Evolutionary conservation across 1,139 yeast genomes (phyloP), one percentile per base, ranked within the genome.

Genomic region (Taphrina betulina): DNA sequence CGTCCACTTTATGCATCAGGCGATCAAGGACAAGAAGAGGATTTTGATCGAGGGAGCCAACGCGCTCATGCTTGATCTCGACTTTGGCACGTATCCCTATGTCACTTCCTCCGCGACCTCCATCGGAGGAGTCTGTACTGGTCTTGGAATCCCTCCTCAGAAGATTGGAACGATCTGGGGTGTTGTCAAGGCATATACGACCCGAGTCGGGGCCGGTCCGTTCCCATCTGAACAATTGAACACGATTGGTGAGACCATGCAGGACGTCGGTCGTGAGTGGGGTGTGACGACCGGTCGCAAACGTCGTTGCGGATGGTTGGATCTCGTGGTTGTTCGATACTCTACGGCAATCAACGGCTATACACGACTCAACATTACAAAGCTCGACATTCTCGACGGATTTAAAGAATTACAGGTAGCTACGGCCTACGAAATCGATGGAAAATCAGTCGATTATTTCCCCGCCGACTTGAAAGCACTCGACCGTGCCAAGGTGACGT

Each of bases 241-340:
- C 71, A 82, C 75, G 40, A 80, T 76, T 56, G 99, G 99, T 67
- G 95, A 85, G 68, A 80, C 82, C 63, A 78, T 92, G 68, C 98
- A 94, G 72, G 74, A 77, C 52, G 86, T 90, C 62, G 99, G 99
- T 66, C 95, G 92, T 58, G 67, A 92, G 73, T 88, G 71, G 68
- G 99, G 99, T 72, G 99, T 92, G 63, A 92, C 99, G 64, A 92
- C 99, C 41, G 98, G 99, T 63, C 85, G 99, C 77, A 90, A 90
- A 80, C 86, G 99, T 77, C 84, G 99, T 75, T 94, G 98, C 72
- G 99, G 99, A 57, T 92, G 99, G 99, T 81, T 92, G 68, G 99
- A 92, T 72, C 78, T 94, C 66, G 98, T 92, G 31, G 96, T 94
- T 37, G 77, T 92, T 72, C 86, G 85, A 71, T 92, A 92, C 74